These are phyloP conservation scores for Emericellopsis atlantica DNA, from an alignment of 2,329 filamentous ascomycete genomes.

Conservation along the genomic window DNA sequence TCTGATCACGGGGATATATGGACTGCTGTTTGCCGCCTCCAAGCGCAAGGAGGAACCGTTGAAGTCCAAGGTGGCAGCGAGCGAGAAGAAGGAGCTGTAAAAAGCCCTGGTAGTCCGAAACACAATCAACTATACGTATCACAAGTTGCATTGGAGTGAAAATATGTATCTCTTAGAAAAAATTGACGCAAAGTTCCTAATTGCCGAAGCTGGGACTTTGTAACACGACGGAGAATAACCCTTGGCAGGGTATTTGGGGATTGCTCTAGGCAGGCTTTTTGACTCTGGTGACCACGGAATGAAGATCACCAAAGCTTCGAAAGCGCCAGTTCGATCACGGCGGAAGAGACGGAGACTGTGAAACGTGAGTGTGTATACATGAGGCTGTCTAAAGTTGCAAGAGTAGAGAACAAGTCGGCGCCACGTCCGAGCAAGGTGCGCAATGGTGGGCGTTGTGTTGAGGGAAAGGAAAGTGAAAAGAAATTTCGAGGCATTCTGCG, in stretches of 20 bases:
- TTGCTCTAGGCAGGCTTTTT: constrained; percentile 72
- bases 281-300: constrained; percentile 67
- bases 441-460: background rate
- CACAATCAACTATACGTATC: constrained; percentile 6
- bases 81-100: constrained; percentile 17
- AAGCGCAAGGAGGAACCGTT: constrained; percentile 24
- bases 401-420: background rate
- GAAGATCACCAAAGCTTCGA: constrained; percentile 78
- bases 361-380: background rate
- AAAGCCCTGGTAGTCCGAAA: background rate
- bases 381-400: background rate
- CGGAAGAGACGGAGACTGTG: constrained; percentile 1
- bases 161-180: constrained; percentile 58
- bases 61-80: constrained; percentile 9
- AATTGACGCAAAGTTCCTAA: constrained; percentile 81
- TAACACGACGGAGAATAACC: constrained; percentile 89
- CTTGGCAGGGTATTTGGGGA: constrained; percentile 73
- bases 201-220: constrained; percentile 64
- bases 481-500: background rate
- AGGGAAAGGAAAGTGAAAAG: background rate
- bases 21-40: constrained; percentile 27
- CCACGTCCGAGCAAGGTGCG: no score
- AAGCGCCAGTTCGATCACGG: constrained; percentile 47
- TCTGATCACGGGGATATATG: constrained; percentile 44
- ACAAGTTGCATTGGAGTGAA: background rate